phyloP scores from a whole-genome alignment of 1,284 basidiomycete genomes.

The Mycena sp. region DNA sequence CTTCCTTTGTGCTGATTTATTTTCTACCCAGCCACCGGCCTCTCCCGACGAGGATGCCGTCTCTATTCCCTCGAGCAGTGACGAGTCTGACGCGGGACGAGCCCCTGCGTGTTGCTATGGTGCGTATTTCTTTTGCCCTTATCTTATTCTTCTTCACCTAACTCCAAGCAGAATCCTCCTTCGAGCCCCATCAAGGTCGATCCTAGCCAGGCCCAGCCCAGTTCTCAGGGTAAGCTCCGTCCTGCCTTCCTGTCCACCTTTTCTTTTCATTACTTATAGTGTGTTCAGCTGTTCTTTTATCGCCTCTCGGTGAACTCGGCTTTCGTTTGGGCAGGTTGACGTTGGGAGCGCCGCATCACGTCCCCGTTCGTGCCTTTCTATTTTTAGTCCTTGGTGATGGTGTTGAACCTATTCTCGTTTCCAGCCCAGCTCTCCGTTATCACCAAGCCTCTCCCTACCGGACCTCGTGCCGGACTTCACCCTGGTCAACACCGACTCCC shows the following conservation, averaged over 20 bases:
- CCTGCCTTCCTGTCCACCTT: no score
- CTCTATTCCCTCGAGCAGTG: no score
- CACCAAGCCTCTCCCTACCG: conserved; percentile 1
- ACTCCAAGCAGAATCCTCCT: no score
- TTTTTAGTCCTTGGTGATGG: background rate
- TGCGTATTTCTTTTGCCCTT: no score
- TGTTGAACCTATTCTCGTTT: background rate
- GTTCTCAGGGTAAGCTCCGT: no score
- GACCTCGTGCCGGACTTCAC: background rate
- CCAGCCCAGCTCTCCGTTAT: conserved; percentile 1
- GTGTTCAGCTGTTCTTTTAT: background rate
- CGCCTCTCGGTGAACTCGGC: background rate
- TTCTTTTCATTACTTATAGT: conserved; percentile 4
- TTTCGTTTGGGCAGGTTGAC: background rate
- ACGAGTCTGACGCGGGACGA: background rate
- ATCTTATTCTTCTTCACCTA: no score
- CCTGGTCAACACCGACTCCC: background rate
- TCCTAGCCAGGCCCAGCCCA: no score
- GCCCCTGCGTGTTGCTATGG: no score
- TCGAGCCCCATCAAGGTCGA: no score
- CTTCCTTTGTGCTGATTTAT: no score
- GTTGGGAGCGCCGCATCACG: background rate
- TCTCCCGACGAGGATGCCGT: no score
- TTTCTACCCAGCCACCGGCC: no score
- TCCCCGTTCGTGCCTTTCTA: background rate